These are phyloP conservation scores for Rhynchosporium agropyri DNA, from an alignment of 2,329 filamentous ascomycete genomes.

Conservation along the genomic window DNA sequence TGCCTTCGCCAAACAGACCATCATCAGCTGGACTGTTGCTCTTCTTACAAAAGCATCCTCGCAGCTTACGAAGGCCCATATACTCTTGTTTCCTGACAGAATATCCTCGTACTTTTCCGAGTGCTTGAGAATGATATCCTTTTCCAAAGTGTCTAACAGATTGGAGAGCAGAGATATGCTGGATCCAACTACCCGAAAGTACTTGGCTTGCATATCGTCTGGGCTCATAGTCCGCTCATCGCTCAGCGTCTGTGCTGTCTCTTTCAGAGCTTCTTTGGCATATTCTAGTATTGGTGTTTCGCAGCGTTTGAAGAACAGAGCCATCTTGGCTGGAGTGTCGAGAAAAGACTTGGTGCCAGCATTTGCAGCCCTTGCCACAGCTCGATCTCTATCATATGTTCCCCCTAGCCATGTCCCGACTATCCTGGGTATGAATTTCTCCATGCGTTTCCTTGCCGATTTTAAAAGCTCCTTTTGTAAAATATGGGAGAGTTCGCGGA, in stretches of 20 bases:
- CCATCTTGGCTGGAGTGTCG: constrained; percentile 75
- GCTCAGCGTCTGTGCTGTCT: constrained; percentile 80
- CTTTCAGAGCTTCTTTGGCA: constrained; percentile 76
- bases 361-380: constrained; percentile 73
- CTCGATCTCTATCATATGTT: constrained; percentile 80
- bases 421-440: constrained; percentile 73
- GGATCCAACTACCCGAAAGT: constrained; percentile 69
- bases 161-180: constrained; percentile 58
- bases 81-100: constrained; percentile 60
- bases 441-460: constrained; percentile 78
- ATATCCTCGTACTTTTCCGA: constrained; percentile 65
- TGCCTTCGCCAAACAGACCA: constrained; percentile 51
- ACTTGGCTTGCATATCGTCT: constrained; percentile 86
- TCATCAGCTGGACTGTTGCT: constrained; percentile 54
- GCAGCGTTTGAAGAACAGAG: constrained; percentile 77
- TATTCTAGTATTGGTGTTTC: constrained; percentile 81
- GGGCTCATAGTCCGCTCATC: constrained; percentile 82
- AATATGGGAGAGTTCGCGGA: constrained; percentile 82
- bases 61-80: constrained; percentile 69
- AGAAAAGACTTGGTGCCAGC: constrained; percentile 78
- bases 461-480: constrained; percentile 67
- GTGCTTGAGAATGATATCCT: constrained; percentile 60
- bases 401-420: constrained; percentile 92
- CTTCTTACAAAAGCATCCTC: constrained; percentile 58
- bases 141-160: constrained; percentile 53